phyloP scores from a whole-genome alignment of 805 yeast genomes.

The Candida qinlingensis region DNA sequence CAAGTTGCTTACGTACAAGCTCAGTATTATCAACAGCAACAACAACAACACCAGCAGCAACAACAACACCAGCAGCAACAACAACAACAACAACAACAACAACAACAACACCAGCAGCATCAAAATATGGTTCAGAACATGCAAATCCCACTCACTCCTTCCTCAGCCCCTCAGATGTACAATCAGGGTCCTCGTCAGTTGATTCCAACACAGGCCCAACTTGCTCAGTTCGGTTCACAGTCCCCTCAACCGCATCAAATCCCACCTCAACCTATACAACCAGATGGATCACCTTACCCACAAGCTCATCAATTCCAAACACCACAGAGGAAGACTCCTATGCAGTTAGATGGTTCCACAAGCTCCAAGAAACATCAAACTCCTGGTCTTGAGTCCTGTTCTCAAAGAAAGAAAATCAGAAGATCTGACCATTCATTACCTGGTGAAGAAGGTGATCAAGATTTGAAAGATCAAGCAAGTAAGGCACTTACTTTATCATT shows the following conservation, averaged over 20 bases:
- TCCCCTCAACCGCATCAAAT: constrained; percentile 3
- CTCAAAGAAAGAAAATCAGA: constrained; percentile 23
- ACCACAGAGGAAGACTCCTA: constrained; percentile 19
- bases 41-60: constrained; percentile 8
- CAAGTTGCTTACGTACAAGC: constrained; percentile 12
- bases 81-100: constrained; percentile 9
- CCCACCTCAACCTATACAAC: constrained; percentile 6
- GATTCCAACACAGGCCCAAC: constrained; percentile 1
- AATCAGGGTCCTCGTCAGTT: constrained; percentile 13
- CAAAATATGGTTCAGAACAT: constrained; percentile 4
- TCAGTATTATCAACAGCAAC: constrained; percentile 8
- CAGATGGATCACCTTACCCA: constrained; percentile 2
- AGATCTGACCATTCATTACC: constrained; percentile 24
- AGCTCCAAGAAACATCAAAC: constrained; percentile 6
- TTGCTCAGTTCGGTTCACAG: constrained; percentile 5
- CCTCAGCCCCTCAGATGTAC: constrained; percentile 9
- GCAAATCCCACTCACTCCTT: constrained; percentile 8
- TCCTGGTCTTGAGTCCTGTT: constrained; percentile 13
- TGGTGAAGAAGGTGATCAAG: constrained; percentile 31
- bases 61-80: constrained; percentile 9
- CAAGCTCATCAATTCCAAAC: constrained; percentile 19
- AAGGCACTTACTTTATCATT: constrained; percentile 29
- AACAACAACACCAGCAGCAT: constrained; percentile 7
- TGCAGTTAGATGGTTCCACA: constrained; percentile 8
- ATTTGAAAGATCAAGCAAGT: constrained; percentile 33